A percentile compares a stretch with the other conserved stretches of the same genome.
phyloP scores from a whole-genome alignment of 441 rosid genomes.

The Kokia cookei region DNA sequence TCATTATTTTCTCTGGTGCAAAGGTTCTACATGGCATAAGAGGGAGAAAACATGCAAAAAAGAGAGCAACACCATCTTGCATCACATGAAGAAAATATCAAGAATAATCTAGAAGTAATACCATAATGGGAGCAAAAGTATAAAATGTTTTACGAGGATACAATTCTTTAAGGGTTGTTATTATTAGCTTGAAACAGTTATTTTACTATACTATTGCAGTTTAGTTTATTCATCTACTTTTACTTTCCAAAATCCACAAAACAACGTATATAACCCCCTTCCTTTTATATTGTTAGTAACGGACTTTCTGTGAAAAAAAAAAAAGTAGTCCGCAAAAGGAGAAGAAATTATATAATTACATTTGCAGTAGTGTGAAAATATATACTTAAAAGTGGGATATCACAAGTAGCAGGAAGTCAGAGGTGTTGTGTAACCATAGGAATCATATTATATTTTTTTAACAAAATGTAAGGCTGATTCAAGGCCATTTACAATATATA shows the following conservation, averaged over 20 bases:
- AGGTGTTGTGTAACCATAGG: neutral
- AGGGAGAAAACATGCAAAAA: conserved; percentile 1
- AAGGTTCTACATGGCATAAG: conserved; percentile 32
- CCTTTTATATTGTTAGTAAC: neutral
- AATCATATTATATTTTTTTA: neutral
- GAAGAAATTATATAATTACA: neutral
- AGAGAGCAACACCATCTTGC: neutral
- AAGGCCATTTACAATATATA: neutral
- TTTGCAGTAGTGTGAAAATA: conserved; percentile 1
- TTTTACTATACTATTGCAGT: neutral
- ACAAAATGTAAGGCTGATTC: neutral
- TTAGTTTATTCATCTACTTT: neutral
- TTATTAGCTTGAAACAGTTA: neutral
- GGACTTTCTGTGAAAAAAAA: neutral
- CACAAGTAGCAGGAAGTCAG: neutral
- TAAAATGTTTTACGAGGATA: neutral
- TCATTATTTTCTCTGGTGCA: conserved; percentile 22
- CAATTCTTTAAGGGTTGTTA: neutral
- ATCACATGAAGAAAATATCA: neutral
- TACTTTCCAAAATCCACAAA: neutral
- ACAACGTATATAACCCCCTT: neutral
- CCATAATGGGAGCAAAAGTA: neutral
- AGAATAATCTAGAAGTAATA: neutral
- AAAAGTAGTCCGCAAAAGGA: neutral
- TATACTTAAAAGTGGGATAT: neutral